A percentile compares a stretch with the other conserved stretches of the same genome.
Evolutionary conservation across 169 alveolate species (phyloP).

Genomic region (Plasmodium gaboni): DNA sequence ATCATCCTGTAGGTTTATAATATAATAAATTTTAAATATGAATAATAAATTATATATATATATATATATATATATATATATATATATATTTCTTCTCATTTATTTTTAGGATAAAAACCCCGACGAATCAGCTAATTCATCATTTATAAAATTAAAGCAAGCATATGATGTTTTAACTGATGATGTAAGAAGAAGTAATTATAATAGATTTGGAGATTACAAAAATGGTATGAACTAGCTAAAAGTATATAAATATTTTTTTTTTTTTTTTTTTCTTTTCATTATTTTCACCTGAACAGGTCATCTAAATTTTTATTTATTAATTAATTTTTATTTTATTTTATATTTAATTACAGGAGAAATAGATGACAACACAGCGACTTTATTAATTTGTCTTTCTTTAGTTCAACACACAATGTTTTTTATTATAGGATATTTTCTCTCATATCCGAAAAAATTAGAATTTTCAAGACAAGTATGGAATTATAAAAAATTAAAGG

Average conservation of each 20-base stretch:
- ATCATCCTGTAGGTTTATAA: constrained; percentile 60
- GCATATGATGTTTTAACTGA: constrained; percentile 69
- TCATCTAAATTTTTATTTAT: neutral
- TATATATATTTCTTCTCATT: neutral
- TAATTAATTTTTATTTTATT: neutral
- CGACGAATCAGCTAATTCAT: constrained; percentile 51
- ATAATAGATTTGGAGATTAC: constrained; percentile 75
- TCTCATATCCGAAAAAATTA: constrained; percentile 50
- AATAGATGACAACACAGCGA: constrained; percentile 73
- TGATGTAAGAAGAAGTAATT: constrained; percentile 69
- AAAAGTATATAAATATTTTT: neutral
- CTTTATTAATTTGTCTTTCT: constrained; percentile 65
- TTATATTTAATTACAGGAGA: constrained; percentile 28
- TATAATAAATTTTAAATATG: neutral
- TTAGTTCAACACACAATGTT: constrained; percentile 73
- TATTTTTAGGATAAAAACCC: constrained; percentile 58
- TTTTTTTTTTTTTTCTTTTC: neutral
- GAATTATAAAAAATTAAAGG: neutral
- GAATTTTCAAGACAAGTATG: constrained; percentile 64
- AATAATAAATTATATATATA: neutral
- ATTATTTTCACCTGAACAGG: too few species aligned
- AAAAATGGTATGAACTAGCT: constrained; percentile 41
- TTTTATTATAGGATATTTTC: constrained; percentile 74
- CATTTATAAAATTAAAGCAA: constrained; percentile 67
- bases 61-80: neutral